Conservation (phyloP, 2,329 filamentous ascomycete genomes). For the Paraphoma sp. region DNA sequence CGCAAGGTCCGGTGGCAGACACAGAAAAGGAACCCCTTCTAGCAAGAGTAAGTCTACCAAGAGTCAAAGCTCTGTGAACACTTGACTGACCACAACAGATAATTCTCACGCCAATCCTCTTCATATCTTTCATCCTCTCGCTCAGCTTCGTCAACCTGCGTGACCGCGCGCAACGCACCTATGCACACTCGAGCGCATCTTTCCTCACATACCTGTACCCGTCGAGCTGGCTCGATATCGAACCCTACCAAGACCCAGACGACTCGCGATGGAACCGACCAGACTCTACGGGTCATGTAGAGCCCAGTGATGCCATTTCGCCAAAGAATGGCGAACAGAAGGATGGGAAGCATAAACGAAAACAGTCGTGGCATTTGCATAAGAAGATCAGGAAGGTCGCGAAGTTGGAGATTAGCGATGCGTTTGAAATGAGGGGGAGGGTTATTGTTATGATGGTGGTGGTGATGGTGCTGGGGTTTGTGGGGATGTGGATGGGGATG, state of each 20-base stretch:
- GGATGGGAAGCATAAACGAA: constrained; percentile 24
- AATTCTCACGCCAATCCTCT: constrained; percentile 68
- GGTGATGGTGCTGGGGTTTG: constrained; percentile 18
- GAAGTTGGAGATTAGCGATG: constrained; percentile 67
- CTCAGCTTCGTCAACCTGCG: constrained; percentile 68
- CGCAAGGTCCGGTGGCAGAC: constrained; percentile 14
- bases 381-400: constrained; percentile 63
- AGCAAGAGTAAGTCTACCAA: constrained; percentile 24
- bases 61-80: background rate
- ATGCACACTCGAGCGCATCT: constrained; percentile 28
- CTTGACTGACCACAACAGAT: constrained; percentile 31
- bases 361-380: constrained; percentile 44
- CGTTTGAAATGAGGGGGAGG: constrained; percentile 64
- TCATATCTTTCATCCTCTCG: constrained; percentile 70
- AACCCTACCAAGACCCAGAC: constrained; percentile 52
- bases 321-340: constrained; percentile 11
- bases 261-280: constrained; percentile 33
- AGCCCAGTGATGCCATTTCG: constrained; percentile 26
- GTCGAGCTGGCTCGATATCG: constrained; percentile 43
- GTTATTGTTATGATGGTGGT: constrained; percentile 61
- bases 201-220: constrained; percentile 31
- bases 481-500: constrained; percentile 25
- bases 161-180: constrained; percentile 59
- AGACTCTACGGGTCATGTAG: constrained; percentile 22
- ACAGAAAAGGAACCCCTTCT: constrained; percentile 30